These are phyloP conservation scores for Phanerochaete sordida DNA, from an alignment of 768 basidiomycete species.

Conservation along the genomic window DNA sequence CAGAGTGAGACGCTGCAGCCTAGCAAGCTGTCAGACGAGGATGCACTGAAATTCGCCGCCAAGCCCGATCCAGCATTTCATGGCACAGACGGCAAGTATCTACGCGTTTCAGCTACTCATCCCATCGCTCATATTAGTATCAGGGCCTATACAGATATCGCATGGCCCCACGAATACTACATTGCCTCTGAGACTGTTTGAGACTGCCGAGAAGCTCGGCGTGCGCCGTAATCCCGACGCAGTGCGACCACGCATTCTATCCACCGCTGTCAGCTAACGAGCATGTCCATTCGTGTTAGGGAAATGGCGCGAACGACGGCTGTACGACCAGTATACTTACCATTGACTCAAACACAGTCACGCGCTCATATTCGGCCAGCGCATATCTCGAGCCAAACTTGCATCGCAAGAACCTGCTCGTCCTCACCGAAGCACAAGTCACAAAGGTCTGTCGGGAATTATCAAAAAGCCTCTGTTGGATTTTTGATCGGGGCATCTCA, in stretches of 20 bases:
- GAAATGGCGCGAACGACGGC: slow-evolving; percentile 14
- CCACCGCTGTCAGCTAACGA: not conserved
- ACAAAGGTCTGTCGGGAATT: slow-evolving; percentile 2
- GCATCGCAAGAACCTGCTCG: slow-evolving; percentile 24
- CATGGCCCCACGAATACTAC: slow-evolving; percentile 7
- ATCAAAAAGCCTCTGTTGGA: not conserved
- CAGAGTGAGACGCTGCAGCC: slow-evolving; percentile 8
- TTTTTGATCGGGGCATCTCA: not conserved
- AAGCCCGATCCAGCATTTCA: not conserved
- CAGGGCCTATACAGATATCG: slow-evolving; percentile 15
- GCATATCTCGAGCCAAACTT: slow-evolving; percentile 28
- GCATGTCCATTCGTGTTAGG: slow-evolving; percentile 8
- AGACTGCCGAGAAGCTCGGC: slow-evolving; percentile 9
- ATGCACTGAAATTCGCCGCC: not conserved
- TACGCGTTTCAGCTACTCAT: no score
- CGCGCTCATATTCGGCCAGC: slow-evolving; percentile 25
- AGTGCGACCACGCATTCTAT: not conserved
- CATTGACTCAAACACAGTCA: slow-evolving; percentile 22
- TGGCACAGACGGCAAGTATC: not conserved
- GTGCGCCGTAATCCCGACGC: slow-evolving; percentile 15
- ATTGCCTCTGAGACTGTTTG: slow-evolving; percentile 4
- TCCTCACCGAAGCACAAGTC: slow-evolving; percentile 21
- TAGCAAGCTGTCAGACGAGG: not conserved
- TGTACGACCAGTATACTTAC: not conserved
- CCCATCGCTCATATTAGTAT: no score